Conservation (phyloP, 768 basidiomycete species). For the Hericium erinaceus region DNA sequence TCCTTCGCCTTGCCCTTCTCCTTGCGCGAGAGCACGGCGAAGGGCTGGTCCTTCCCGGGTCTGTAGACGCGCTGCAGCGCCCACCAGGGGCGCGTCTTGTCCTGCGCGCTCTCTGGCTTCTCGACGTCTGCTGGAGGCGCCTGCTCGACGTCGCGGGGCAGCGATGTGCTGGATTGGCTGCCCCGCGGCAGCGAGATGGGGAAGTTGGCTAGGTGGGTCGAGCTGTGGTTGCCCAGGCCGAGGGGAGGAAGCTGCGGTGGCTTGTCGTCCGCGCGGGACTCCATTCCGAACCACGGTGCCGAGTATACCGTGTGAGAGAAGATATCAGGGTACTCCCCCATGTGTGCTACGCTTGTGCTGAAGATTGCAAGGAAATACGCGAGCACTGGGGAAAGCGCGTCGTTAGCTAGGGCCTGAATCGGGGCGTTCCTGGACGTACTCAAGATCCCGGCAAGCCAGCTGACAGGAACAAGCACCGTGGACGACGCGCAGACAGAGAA, state of each 20-base stretch:
- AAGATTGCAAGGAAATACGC: constrained; percentile 48
- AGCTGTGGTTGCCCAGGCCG: constrained; percentile 2
- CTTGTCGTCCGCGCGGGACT: constrained; percentile 2
- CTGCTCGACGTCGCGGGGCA: too few relatives aligned
- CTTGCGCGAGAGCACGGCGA: neutral
- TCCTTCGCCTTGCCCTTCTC: neutral
- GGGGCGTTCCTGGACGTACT: constrained; percentile 15
- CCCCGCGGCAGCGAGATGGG: constrained; percentile 1
- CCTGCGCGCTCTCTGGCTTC: neutral
- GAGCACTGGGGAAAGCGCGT: constrained; percentile 26
- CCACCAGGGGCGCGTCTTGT: constrained; percentile 3
- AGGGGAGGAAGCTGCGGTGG: constrained; percentile 8
- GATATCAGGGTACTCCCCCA: constrained; percentile 31
- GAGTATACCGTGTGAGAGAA: constrained; percentile 43
- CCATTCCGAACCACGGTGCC: constrained; percentile 45
- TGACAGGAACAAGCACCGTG: constrained; percentile 16
- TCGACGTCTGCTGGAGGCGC: neutral
- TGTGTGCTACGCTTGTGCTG: constrained; percentile 37
- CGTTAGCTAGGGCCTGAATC: neutral
- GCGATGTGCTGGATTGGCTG: neutral
- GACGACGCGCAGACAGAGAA: constrained; percentile 19
- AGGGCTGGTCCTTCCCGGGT: neutral
- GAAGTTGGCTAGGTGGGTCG: neutral
- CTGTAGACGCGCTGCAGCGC: neutral
- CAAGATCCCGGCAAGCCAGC: constrained; percentile 21